Base-by-base conservation (phyloP, 2,329 filamentous ascomycete genomes). In the Ophiostoma ulmi region DNA sequence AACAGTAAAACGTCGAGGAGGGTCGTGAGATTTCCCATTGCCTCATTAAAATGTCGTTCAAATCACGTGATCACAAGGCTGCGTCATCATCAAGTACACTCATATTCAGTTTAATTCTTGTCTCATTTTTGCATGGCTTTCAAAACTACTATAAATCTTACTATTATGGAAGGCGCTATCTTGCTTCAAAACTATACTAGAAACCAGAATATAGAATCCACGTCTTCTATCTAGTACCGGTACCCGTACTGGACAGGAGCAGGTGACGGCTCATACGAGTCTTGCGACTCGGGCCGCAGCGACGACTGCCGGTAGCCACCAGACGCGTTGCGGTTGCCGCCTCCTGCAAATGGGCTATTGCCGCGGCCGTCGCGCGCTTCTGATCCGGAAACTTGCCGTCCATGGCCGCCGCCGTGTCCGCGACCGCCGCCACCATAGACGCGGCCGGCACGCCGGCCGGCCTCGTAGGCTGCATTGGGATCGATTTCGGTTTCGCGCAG, bases 401-500 rank as follows among this genome's bases (percentile, higher is more conserved):
- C 65, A 10, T 67, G 65, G 1, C 36, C 36, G 36, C 17, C 64
- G 6, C 44, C 52, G 61, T 52, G 14, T 3, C 66, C 48, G 35
- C 70, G 35, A 20, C 67, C 35, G 5, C 48, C 48, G 26, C 76
- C 75, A 20, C 65, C 20, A 5, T 67, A 52, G 22, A 55, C 69
- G 11, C 68, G 69, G 1, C 58, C 71, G 3, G 38, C 68, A 31
- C 68, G 55, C 65, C 68, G 68, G 2, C 74, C 69, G 5, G 72
- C 70, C 76, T 86, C 88, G 84, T 87, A 88, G 5, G 69, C 68
- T 10, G 83, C 80, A 41, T 79, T 80, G 73, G 84, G 86, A 73
- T 87, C 86, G 11, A 95, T 83, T 35, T 86, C 82, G 7, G 90
- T 87, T 70, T 88, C 85, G 41, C 88, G 86, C 31, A 99, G 82